Evolutionary conservation across 805 yeast species (phyloP).

Genomic region (Saccharomycopsis selenospora): DNA sequence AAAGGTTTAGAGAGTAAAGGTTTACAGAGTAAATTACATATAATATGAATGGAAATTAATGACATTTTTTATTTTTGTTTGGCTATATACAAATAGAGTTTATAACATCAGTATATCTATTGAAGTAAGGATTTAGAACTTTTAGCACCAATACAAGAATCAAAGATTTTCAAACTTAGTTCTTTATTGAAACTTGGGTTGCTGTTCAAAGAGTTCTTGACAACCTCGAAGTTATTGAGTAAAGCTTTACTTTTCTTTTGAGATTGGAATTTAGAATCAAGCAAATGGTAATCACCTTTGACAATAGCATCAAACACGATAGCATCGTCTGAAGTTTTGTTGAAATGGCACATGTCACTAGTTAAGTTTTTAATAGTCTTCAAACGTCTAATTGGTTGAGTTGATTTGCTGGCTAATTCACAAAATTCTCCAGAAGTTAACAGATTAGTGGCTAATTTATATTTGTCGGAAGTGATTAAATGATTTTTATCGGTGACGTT

Average conservation of each 20-base stretch:
- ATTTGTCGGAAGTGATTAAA: slow-evolving; percentile 4
- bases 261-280: not conserved
- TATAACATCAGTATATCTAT: not conserved
- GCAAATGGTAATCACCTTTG: slow-evolving; percentile 11
- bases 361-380: slow-evolving; percentile 7
- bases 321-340: slow-evolving; percentile 2
- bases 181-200: slow-evolving; percentile 23
- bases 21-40: too few species aligned
- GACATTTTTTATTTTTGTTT: too few species aligned
- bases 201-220: slow-evolving; percentile 25
- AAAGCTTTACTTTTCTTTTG: slow-evolving; percentile 15
- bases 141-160: slow-evolving; percentile 26
- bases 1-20: too few species aligned
- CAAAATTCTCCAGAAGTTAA: slow-evolving; percentile 3
- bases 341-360: not conserved
- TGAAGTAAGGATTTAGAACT: slow-evolving; percentile 24
- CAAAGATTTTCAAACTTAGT: slow-evolving; percentile 24
- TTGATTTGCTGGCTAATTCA: slow-evolving; percentile 4
- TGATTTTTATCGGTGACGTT: not conserved
- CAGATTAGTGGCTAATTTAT: slow-evolving; percentile 8
- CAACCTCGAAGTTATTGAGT: slow-evolving; percentile 25
- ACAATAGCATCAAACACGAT: slow-evolving; percentile 9
- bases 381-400: slow-evolving; percentile 6
- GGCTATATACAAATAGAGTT: too few species aligned
- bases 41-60: too few species aligned